Evolutionary conservation across 2,329 filamentous ascomycete species (phyloP), one percentile per base, ranked within the genome.

Genomic region (Aspergillus terreus): DNA sequence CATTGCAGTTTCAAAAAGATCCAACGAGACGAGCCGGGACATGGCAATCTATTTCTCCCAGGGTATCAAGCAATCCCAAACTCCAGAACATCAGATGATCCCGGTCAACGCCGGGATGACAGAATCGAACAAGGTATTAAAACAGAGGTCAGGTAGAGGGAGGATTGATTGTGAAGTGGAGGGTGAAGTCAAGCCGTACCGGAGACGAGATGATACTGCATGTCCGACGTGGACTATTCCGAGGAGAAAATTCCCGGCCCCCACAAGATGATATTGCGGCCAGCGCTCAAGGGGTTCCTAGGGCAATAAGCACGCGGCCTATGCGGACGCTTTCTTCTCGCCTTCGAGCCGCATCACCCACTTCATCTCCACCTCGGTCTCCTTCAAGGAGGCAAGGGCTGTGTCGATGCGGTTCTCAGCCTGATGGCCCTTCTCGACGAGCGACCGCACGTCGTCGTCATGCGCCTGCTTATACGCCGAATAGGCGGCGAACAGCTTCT

Each of bases 301-400:
- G 21, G 27, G n/a, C 9, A 23, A 27, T 12, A 38, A 43, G 23
- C 23, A 23, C 14, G 11, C 21, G 7, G 15, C 17, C 57, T 60
- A 68, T 45, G 64, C 58, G 42, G 63, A 55, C 41, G 59, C 63
- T 48, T 60, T 63, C 49, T 71, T 59, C 46, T 71, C 59, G 11
- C 58, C 58, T 32, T 73, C 71, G 48, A 78, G 61, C 33, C 71
- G 73, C 46, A 78, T 71, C n/a, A 70, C 70, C 74, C 76, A 78
- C 58, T 67, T 75, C 76, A 78, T 78, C 55, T 73, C 63, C 3
- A 65, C 73, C 49, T 72, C 68, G 1, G 71, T 70, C 51, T 73
- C 67, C 44, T 68, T 70, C 57, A 77, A 61, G 17, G 74, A 70
- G 27, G 63, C 64, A 36, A 77, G 61, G 33, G 67, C 67, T 6